Conservation (phyloP, 345 rosid species). For the Melastoma malabathricum region DNA sequence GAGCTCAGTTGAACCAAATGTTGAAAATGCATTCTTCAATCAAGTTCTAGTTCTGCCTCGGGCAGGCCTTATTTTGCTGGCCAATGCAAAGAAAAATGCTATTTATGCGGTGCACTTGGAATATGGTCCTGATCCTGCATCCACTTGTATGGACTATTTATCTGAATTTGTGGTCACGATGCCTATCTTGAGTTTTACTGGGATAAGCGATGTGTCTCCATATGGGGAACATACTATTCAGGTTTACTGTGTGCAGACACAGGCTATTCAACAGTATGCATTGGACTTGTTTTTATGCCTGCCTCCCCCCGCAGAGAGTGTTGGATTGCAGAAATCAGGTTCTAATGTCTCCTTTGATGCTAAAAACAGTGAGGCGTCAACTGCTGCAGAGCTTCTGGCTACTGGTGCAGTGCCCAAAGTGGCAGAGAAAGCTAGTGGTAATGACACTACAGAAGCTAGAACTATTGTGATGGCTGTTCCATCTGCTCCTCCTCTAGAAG, state of each 20-base stretch:
- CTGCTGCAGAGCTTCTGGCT: conserved; percentile 21
- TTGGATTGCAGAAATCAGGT: conserved; percentile 40
- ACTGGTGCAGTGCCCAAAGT: conserved; percentile 27
- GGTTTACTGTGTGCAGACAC: conserved; percentile 88
- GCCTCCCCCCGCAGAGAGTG: conserved; percentile 50
- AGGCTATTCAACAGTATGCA: conserved; percentile 85
- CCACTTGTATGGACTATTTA: conserved; percentile 61
- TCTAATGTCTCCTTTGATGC: conserved; percentile 27
- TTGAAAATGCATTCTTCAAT: conserved; percentile 68
- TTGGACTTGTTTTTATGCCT: conserved; percentile 70
- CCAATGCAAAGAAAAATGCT: conserved; percentile 84
- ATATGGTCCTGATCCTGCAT: conserved; percentile 65
- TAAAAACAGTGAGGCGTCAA: conserved; percentile 25
- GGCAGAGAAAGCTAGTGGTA: conserved; percentile 15
- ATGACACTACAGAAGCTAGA: conserved; percentile 14
- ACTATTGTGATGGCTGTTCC: conserved; percentile 20
- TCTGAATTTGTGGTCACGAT: conserved; percentile 77
- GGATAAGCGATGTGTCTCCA: conserved; percentile 35
- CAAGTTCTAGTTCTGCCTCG: conserved; percentile 67
- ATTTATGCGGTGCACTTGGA: conserved; percentile 72
- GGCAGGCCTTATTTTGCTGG: conserved; percentile 58
- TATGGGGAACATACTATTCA: conserved; percentile 49
- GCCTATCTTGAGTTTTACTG: conserved; percentile 91
- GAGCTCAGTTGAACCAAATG: conserved; percentile 48
- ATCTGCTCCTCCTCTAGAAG: conserved; percentile 16